Conservation (phyloP, 768 basidiomycete species). For the Lactarius pseudohatsudake region DNA sequence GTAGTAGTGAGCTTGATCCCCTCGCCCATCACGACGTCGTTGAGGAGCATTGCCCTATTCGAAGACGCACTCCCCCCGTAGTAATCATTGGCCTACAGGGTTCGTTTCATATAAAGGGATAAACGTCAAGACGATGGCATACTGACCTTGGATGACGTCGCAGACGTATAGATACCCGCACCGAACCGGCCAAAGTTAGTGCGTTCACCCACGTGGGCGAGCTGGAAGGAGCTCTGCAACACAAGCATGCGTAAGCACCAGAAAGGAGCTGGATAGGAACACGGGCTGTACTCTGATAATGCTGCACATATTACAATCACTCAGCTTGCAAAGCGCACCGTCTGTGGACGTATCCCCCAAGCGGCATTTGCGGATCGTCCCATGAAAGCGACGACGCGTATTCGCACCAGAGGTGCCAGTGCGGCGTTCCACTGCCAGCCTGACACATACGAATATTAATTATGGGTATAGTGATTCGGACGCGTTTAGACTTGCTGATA, state of each 20-base stretch:
- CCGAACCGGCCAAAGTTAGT: slow-evolving; percentile 34
- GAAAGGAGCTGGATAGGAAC: too few species aligned
- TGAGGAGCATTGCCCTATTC: slow-evolving; percentile 31
- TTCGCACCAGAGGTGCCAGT: slow-evolving; percentile 23
- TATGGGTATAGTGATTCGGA: background rate
- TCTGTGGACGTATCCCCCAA: slow-evolving; percentile 30
- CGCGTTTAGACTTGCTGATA: slow-evolving; percentile 28
- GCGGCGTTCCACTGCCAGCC: slow-evolving; percentile 28
- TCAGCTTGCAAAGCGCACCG: slow-evolving; percentile 23
- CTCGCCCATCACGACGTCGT: slow-evolving; percentile 33
- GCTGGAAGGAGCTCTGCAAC: slow-evolving; percentile 30
- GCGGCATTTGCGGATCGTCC: slow-evolving; percentile 31
- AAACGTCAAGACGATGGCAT: too few species aligned
- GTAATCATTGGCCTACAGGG: slow-evolving; percentile 34
- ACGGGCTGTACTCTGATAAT: slow-evolving; percentile 28
- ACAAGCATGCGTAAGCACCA: background rate
- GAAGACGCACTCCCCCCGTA: slow-evolving; percentile 21
- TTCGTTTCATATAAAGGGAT: too few species aligned
- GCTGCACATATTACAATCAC: slow-evolving; percentile 30
- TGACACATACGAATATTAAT: slow-evolving; percentile 1
- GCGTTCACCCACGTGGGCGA: slow-evolving; percentile 19
- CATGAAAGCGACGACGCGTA: slow-evolving; percentile 34
- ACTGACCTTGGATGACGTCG: slow-evolving; percentile 35
- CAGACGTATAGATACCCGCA: slow-evolving; percentile 33
- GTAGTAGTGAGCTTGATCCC: slow-evolving; percentile 21